Conservation (phyloP, 306 rosid genomes). For the Castanea sativa region DNA sequence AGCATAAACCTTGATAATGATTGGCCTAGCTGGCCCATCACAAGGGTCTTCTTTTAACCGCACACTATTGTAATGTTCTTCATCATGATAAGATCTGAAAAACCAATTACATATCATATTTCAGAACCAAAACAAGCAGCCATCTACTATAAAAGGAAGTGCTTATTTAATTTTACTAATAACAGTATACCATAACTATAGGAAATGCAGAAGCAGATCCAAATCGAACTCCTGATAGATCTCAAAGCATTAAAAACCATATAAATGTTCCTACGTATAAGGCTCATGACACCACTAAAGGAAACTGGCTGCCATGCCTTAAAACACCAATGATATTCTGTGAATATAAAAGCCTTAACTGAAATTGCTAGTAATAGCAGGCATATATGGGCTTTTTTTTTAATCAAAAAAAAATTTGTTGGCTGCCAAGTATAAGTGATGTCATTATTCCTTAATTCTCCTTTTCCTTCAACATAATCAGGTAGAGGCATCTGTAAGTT, state of each 20-base stretch:
- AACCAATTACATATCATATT: constrained; percentile 10
- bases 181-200: neutral
- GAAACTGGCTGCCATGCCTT: neutral
- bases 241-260: neutral
- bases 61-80: constrained; percentile 84
- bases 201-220: neutral
- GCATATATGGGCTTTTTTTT: neutral
- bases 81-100: constrained; percentile 77
- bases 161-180: neutral
- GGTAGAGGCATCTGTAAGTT: neutral
- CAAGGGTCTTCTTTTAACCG: constrained; percentile 68
- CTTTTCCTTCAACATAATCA: neutral
- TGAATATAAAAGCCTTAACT: neutral
- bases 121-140: neutral
- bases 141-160: neutral
- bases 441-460: neutral
- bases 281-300: neutral
- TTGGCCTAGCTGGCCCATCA: constrained; percentile 70
- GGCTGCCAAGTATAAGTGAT: neutral
- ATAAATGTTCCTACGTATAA: neutral
- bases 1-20: constrained; percentile 60
- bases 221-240: neutral
- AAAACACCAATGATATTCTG: neutral
- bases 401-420: neutral
- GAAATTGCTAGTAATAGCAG: neutral